Percentiles rank a stretch among this genome's conserved stretches.
These are phyloP conservation scores for Fusarium temperatum DNA, from an alignment of 2,329 filamentous ascomycete genomes.

Conservation along the genomic window DNA sequence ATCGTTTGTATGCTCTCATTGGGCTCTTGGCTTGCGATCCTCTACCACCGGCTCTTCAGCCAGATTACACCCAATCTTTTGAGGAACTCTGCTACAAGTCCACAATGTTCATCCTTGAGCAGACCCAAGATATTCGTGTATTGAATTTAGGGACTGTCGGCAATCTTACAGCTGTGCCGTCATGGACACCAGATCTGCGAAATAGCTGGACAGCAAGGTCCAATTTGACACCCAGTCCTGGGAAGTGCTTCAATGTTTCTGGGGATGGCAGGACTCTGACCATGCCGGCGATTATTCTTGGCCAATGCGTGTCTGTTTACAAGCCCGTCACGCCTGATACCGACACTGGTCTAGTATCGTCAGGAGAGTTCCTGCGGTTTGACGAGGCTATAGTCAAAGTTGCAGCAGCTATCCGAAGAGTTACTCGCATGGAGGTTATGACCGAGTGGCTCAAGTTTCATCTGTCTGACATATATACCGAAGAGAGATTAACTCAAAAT, in stretches of 20 bases:
- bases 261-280: fast-evolving
- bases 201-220: conserved; percentile 5
- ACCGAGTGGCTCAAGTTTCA: not conserved
- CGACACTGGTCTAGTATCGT: fast-evolving
- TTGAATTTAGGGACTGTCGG: conserved; percentile 8
- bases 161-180: fast-evolving
- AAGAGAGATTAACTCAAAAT: not conserved
- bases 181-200: conserved; percentile 13
- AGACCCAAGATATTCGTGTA: not conserved
- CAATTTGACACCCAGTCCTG: not conserved
- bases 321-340: fast-evolving
- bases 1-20: conserved; percentile 9
- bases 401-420: not conserved
- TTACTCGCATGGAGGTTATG: not conserved
- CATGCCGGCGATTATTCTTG: not conserved
- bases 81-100: not conserved
- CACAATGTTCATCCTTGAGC: not conserved
- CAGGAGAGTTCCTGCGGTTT: not conserved
- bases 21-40: conserved; percentile 10
- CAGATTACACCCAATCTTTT: not conserved
- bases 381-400: not conserved
- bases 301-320: not conserved
- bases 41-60: not conserved
- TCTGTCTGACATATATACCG: conserved; percentile 2
- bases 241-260: not conserved